Evolutionary conservation across 1,284 basidiomycete genomes (phyloP).

Genomic region (Schizophyllum amplum): DNA sequence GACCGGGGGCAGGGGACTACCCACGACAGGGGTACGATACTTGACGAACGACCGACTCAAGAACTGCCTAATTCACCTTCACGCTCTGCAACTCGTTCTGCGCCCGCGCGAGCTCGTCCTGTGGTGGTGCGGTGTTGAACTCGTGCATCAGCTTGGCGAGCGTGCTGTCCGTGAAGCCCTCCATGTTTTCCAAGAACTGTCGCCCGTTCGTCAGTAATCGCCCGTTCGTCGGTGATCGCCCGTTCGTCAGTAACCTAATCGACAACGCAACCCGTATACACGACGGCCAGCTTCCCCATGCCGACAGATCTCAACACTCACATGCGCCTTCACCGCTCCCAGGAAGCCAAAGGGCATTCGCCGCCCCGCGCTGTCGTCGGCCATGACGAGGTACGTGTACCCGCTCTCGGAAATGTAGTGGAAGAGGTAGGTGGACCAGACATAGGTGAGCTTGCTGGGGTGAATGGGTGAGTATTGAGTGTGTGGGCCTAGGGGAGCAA

Average conservation of each 20-base stretch:
- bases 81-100: conserved; percentile 89
- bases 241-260: too few relatives aligned
- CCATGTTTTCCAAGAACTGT: neutral
- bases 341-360: conserved; percentile 95
- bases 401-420: conserved; percentile 90
- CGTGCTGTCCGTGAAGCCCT: neutral
- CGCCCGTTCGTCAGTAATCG: neutral
- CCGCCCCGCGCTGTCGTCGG: conserved; percentile 85
- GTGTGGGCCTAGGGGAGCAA: too few relatives aligned
- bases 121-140: conserved; percentile 84
- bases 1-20: too few relatives aligned
- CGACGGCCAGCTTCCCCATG: conserved; percentile 2
- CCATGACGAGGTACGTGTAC: conserved; percentile 87
- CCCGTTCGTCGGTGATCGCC: too few relatives aligned
- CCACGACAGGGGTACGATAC: too few relatives aligned
- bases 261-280: neutral
- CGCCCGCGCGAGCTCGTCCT: conserved; percentile 87
- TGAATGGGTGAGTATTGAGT: conserved; percentile 1
- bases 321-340: conserved; percentile 25
- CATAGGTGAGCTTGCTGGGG: conserved; percentile 85
- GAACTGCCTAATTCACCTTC: conserved; percentile 31
- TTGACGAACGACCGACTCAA: too few relatives aligned
- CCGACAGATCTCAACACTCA: neutral
- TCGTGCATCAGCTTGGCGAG: conserved; percentile 70
- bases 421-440: conserved; percentile 93